These are phyloP conservation scores for Xylariaceae sp. DNA, from an alignment of 2,329 filamentous ascomycete species.

Conservation along the genomic window DNA sequence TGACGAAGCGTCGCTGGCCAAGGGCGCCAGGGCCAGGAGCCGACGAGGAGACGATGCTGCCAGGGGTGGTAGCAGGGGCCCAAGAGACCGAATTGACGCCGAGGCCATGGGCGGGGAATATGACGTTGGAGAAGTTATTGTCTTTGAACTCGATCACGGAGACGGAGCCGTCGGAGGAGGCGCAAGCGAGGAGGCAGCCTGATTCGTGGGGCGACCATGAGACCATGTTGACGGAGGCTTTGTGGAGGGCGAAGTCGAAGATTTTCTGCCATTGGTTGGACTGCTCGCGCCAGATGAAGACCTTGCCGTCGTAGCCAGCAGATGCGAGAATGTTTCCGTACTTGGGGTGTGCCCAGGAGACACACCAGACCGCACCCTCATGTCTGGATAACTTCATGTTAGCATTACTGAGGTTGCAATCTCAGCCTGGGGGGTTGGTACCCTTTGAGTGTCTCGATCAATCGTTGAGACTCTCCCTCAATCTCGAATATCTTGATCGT, in stretches of 20 bases:
- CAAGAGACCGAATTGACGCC: slow-evolving; percentile 95
- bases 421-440: slow-evolving; percentile 39
- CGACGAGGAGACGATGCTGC: slow-evolving; percentile 74
- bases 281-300: slow-evolving; percentile 97
- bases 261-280: slow-evolving; percentile 73
- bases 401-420: slow-evolving; percentile 11
- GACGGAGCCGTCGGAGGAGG: slow-evolving; percentile 89
- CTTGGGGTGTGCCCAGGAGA: slow-evolving; percentile 97
- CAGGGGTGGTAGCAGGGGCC: slow-evolving; percentile 82
- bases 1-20: slow-evolving; percentile 80
- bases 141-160: slow-evolving; percentile 96
- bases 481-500: slow-evolving; percentile 99
- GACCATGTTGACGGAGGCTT: slow-evolving; percentile 93
- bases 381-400: slow-evolving; percentile 55
- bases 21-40: slow-evolving; percentile 52
- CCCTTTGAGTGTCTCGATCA: slow-evolving; percentile 94
- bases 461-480: slow-evolving; percentile 83
- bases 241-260: slow-evolving; percentile 90
- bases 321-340: slow-evolving; percentile 97
- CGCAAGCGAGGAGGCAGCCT: slow-evolving; percentile 90
- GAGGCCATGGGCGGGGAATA: slow-evolving; percentile 87
- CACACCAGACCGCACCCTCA: slow-evolving; percentile 96
- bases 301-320: slow-evolving; percentile 94
- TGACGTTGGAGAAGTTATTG: slow-evolving; percentile 83
- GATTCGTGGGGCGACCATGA: slow-evolving; percentile 97